Conservation (phyloP, 2,329 filamentous ascomycete genomes). For the Pseudocercospora fuligena region DNA sequence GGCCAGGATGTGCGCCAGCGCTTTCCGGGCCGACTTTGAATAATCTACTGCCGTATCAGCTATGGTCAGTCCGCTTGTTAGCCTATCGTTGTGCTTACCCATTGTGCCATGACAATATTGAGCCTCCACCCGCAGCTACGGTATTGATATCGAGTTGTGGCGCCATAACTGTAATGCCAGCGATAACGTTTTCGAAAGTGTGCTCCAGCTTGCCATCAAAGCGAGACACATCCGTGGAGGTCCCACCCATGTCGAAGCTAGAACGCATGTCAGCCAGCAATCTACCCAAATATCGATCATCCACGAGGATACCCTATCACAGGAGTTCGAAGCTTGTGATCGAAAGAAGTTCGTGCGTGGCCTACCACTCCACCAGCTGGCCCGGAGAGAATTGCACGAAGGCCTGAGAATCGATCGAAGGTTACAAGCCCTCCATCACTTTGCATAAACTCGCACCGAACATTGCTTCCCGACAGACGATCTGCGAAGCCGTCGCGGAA, state of each 20-base stretch:
- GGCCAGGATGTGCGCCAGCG: slow-evolving; percentile 39
- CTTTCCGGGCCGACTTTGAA: slow-evolving; percentile 30
- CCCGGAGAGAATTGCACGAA: slow-evolving; percentile 41
- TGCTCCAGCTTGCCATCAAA: slow-evolving; percentile 42
- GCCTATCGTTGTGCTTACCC: slow-evolving; percentile 41
- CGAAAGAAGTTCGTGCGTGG: slow-evolving; percentile 41
- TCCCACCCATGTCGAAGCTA: slow-evolving; percentile 35
- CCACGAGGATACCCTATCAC: slow-evolving; percentile 35
- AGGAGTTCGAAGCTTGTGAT: slow-evolving; percentile 31
- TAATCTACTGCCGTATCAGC: slow-evolving; percentile 30
- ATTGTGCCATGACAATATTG: slow-evolving; percentile 42
- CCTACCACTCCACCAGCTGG: slow-evolving; percentile 45
- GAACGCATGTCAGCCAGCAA: not conserved
- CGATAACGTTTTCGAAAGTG: slow-evolving; percentile 42
- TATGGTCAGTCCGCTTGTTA: slow-evolving; percentile 62
- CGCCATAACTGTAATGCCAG: slow-evolving; percentile 39
- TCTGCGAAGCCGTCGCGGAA: slow-evolving; percentile 37
- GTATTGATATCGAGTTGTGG: slow-evolving; percentile 44
- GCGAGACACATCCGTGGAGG: slow-evolving; percentile 42
- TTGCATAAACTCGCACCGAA: slow-evolving; percentile 44
- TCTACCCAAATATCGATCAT: not conserved
- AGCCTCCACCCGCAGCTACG: slow-evolving; percentile 54
- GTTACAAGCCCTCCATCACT: slow-evolving; percentile 41
- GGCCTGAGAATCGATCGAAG: slow-evolving; percentile 38
- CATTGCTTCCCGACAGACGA: slow-evolving; percentile 32